Base-by-base conservation (phyloP, 2,329 filamentous ascomycete genomes). In the Neopestalotiopsis rosae region DNA sequence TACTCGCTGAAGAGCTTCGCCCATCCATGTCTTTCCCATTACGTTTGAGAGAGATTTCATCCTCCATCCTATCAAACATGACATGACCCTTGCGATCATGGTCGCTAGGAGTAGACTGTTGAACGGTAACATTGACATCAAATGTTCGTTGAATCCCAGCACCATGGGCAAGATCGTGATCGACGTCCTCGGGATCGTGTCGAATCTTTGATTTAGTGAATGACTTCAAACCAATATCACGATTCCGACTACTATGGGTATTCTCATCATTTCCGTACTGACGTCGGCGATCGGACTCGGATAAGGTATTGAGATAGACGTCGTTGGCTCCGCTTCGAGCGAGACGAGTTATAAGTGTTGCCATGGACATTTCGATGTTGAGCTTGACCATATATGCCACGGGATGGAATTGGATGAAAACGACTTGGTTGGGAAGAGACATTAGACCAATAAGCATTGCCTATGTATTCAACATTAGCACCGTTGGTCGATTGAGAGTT, bases 301-400 rank as follows among this genome's bases (percentile, higher is more conserved):
- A 67, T 5, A 67, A 57, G 20, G 57, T 52, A 57, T 63, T 63
- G 24, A 67, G 45, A 38, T 67, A 28, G 32, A 59, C 68, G 42
- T 52, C 66, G 40, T 32, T 61, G 62, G 17, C 17, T 5, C 52
- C 57, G 59, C 20, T 61, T 6, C 61, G 66, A 2, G 68, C 68
- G 20, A 69, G 66, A 20, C 62, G 66, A 24, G 75, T 81, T 69
- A 86, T 84, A 24, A 87, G 80, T 67, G 84, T 82, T 69, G 85
- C 84, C 81, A 87, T 84, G 66, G 81, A 83, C 80, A 87, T 84
- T 72, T 86, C 84, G 73, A 87, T 86, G 71, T 85, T 80, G 30
- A 87, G 78, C 71, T 87, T 87, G 69, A 84, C 69, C 28, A 85
- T 76, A 72, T 84, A 86, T 5, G 81, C 70, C 42, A 71, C 57